Evolutionary conservation across 2,329 filamentous ascomycete genomes (phyloP).

Genomic region (Colletotrichum graminicola): DNA sequence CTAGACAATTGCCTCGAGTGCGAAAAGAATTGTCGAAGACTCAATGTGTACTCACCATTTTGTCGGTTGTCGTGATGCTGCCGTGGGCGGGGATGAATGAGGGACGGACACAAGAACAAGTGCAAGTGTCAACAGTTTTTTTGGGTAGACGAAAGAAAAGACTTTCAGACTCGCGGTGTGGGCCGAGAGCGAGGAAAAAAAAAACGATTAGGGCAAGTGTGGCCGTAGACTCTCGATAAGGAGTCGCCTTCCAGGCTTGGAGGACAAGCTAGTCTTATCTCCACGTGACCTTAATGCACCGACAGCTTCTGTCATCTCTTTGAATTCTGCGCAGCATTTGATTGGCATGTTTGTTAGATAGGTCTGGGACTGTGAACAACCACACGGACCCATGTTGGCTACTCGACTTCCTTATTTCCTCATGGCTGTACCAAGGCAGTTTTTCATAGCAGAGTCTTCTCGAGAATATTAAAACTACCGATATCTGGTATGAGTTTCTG

Average conservation of each 20-base stretch:
- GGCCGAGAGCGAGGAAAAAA: constrained; percentile 45
- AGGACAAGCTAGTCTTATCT: constrained; percentile 6
- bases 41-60: constrained; percentile 39
- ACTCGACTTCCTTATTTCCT: not conserved
- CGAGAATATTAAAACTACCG: no score
- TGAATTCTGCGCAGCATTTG: not conserved
- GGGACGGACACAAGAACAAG: not conserved
- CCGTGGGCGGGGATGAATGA: constrained; percentile 31
- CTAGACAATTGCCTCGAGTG: constrained; percentile 28
- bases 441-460: not conserved
- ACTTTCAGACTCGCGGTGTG: constrained; percentile 9
- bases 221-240: constrained; percentile 9
- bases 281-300: constrained; percentile 8
- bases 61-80: constrained; percentile 40
- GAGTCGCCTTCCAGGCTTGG: not conserved
- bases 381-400: not conserved
- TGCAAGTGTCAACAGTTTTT: not conserved
- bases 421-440: no score
- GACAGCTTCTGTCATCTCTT: no score
- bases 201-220: constrained; percentile 42
- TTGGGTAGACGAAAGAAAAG: constrained; percentile 21
- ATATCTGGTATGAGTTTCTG: not conserved
- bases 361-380: no score
- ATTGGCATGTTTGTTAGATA: not conserved
- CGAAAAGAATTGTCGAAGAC: constrained; percentile 15